Evolutionary conservation across 192 early-diverging fungal species (phyloP).

Genomic region (Haplosporangium gracile): DNA sequence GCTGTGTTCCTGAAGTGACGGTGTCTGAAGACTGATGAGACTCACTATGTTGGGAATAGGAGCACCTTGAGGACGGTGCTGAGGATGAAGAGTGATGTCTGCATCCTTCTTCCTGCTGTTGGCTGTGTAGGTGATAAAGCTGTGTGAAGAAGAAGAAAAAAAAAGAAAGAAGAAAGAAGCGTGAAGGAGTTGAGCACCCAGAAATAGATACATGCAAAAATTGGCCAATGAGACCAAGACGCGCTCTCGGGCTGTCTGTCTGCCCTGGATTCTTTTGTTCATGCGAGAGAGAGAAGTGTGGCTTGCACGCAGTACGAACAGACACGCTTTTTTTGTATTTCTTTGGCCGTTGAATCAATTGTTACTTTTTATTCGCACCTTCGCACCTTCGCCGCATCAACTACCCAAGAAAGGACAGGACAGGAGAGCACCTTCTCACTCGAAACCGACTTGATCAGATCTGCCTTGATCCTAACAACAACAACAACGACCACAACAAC

Average conservation of each 20-base stretch:
- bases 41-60: conserved; percentile 81
- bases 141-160: not conserved
- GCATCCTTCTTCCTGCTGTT: conserved; percentile 33
- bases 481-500: no score
- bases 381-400: not conserved
- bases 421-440: not conserved
- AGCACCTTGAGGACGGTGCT: conserved; percentile 70
- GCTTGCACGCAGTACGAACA: not conserved
- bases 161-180: not conserved
- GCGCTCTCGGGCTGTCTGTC: not conserved
- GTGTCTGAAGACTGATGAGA: not conserved
- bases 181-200: not conserved
- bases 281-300: not conserved
- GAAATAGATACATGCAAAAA: not conserved
- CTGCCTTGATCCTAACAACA: not conserved
- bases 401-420: not conserved
- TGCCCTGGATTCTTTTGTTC: not conserved
- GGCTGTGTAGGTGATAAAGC: not conserved
- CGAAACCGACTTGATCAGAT: not conserved
- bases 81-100: conserved; percentile 59
- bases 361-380: not conserved
- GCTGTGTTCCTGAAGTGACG: not conserved
- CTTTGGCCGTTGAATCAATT: not conserved
- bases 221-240: conserved; percentile 1
- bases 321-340: not conserved